Percentiles rank a stretch among this genome's conserved stretches.
Conservation (phyloP, 208 protist species). For the Trypanosoma rangeli region DNA sequence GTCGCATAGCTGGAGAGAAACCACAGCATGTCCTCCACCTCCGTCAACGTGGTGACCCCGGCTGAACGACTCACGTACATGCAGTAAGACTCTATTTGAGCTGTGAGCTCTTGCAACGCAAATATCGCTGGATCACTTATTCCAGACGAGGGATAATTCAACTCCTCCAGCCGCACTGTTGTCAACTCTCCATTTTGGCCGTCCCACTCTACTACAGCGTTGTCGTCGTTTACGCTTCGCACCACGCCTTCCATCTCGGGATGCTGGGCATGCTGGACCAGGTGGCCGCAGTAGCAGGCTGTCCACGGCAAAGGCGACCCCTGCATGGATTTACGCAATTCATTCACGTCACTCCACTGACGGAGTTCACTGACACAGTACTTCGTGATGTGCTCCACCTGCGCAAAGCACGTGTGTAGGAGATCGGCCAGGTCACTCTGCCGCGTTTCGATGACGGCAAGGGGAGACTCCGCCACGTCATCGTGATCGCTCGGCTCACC, state of each 20-base stretch:
- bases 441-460: conserved; percentile 12
- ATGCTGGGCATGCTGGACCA: conserved; percentile 13
- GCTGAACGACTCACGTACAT: conserved; percentile 20
- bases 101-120: conserved; percentile 25
- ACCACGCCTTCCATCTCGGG: conserved; percentile 24
- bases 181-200: conserved; percentile 1
- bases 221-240: conserved; percentile 4
- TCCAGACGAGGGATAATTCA: conserved; percentile 33
- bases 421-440: conserved; percentile 17
- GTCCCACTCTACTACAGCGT: conserved; percentile 31
- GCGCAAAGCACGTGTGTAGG: conserved; percentile 12
- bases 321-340: not conserved
- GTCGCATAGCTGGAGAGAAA: conserved; percentile 25
- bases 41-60: conserved; percentile 14
- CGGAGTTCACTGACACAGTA: not conserved
- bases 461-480: conserved; percentile 2
- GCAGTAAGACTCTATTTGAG: conserved; percentile 35
- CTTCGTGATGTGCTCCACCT: conserved; percentile 18
- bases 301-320: conserved; percentile 22
- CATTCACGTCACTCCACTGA: conserved; percentile 23
- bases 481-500: not conserved
- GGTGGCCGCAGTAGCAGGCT: conserved; percentile 19
- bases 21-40: conserved; percentile 28
- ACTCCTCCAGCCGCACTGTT: conserved; percentile 10
- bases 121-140: conserved; percentile 35